Evolutionary conservation across 805 yeast species (phyloP).

Genomic region (Metschnikowia gelsemii): DNA sequence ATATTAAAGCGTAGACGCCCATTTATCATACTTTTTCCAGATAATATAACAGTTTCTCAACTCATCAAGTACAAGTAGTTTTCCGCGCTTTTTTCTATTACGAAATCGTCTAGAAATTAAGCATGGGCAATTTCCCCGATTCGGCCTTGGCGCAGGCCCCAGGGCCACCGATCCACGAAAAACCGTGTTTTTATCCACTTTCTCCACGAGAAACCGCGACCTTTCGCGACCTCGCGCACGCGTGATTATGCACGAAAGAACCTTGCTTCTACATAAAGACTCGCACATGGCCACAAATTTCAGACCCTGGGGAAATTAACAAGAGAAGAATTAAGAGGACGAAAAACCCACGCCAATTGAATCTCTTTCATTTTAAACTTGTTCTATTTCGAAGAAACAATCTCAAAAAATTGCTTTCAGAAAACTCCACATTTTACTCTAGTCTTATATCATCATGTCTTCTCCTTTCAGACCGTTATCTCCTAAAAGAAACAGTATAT

Average conservation of each 20-base stretch:
- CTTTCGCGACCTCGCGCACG: constrained; percentile 8
- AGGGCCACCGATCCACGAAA: too few relatives aligned
- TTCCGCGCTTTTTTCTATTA: too few relatives aligned
- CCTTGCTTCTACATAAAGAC: constrained; percentile 5
- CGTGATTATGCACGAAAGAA: constrained; percentile 7
- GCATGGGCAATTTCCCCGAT: too few relatives aligned
- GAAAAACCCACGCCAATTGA: too few relatives aligned
- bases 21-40: too few relatives aligned
- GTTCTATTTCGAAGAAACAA: neutral
- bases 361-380: neutral
- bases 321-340: too few relatives aligned
- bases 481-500: constrained; percentile 16
- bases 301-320: neutral
- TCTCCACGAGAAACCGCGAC: neutral
- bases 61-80: too few relatives aligned
- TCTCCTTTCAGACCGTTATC: constrained; percentile 20
- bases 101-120: too few relatives aligned
- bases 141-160: too few relatives aligned
- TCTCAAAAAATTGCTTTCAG: neutral
- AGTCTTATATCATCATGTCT: constrained; percentile 8
- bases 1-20: too few relatives aligned
- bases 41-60: too few relatives aligned
- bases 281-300: neutral
- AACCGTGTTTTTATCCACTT: constrained; percentile 5
- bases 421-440: neutral